Percentiles rank a stretch among this genome's conserved stretches.
Evolutionary conservation across 495 filamentous ascomycete genomes (phyloP).

Genomic region (Astrothelium macrocarpum): DNA sequence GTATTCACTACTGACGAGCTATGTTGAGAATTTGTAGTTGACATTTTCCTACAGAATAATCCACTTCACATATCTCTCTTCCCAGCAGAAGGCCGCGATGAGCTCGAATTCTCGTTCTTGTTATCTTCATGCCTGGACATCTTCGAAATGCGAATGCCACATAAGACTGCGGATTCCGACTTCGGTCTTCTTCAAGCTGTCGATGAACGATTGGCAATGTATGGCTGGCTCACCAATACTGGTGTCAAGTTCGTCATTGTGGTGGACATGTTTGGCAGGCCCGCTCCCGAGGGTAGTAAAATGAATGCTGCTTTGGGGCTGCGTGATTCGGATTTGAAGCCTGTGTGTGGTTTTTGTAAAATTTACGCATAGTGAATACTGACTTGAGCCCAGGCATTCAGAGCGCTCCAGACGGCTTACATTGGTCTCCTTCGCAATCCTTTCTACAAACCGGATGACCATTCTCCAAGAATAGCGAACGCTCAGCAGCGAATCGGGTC

Average conservation of each 20-base stretch:
- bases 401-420: constrained; percentile 83
- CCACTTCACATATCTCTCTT: constrained; percentile 90
- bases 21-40: constrained; percentile 10
- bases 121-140: constrained; percentile 86
- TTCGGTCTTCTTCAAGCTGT: constrained; percentile 84
- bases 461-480: constrained; percentile 43
- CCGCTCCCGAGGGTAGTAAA: constrained; percentile 28
- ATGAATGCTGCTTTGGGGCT: constrained; percentile 44
- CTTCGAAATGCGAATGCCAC: constrained; percentile 66
- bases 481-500: constrained; percentile 37
- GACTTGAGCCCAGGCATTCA: constrained; percentile 56
- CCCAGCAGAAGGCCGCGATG: constrained; percentile 44
- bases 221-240: constrained; percentile 97
- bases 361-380: background rate
- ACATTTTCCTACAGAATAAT: constrained; percentile 59
- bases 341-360: constrained; percentile 40
- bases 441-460: constrained; percentile 86
- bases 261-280: constrained; percentile 70
- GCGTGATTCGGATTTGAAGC: constrained; percentile 73
- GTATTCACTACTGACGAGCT: no score
- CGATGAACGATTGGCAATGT: constrained; percentile 82
- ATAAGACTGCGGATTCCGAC: constrained; percentile 64
- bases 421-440: constrained; percentile 85
- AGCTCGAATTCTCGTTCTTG: constrained; percentile 81
- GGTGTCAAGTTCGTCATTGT: constrained; percentile 81